Evolutionary conservation across 2,329 filamentous ascomycete genomes (phyloP).

Genomic region (Onygenales sp.): DNA sequence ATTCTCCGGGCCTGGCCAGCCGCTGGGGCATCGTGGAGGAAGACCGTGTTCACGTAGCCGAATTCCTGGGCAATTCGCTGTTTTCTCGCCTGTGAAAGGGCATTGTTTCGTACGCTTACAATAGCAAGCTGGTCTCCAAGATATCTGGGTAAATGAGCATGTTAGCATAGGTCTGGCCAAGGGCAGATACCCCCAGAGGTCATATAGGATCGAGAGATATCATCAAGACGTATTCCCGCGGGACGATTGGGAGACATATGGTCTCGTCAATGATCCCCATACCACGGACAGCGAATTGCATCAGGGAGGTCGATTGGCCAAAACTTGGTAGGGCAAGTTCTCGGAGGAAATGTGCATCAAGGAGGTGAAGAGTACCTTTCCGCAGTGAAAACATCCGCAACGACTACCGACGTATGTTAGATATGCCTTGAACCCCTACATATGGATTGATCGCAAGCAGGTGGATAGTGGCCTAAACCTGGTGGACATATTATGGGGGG

Average conservation of each 20-base stretch:
- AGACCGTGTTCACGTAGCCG: constrained; percentile 56
- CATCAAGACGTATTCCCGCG: no score
- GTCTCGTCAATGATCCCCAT: no score
- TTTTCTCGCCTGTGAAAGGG: constrained; percentile 44
- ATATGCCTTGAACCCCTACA: background rate
- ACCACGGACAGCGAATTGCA: background rate
- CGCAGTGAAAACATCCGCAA: constrained; percentile 18
- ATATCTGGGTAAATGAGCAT: constrained; percentile 8
- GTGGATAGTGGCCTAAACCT: background rate
- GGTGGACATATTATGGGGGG: background rate
- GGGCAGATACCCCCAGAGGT: no score
- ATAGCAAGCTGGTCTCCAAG: constrained; percentile 53
- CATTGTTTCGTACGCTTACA: constrained; percentile 40
- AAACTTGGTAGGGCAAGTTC: background rate
- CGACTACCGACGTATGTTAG: constrained; percentile 7
- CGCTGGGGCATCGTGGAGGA: constrained; percentile 42
- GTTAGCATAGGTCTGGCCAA: background rate
- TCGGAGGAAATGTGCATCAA: background rate
- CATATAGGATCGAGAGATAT: no score
- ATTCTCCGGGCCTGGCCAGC: constrained; percentile 34
- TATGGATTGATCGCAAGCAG: background rate
- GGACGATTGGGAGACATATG: background rate
- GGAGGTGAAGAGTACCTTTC: constrained; percentile 10
- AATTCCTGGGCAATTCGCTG: constrained; percentile 53
- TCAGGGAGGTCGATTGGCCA: background rate